These are phyloP conservation scores for Verticillium dahliae DNA, from an alignment of 2,329 filamentous ascomycete genomes.

Conservation along the genomic window DNA sequence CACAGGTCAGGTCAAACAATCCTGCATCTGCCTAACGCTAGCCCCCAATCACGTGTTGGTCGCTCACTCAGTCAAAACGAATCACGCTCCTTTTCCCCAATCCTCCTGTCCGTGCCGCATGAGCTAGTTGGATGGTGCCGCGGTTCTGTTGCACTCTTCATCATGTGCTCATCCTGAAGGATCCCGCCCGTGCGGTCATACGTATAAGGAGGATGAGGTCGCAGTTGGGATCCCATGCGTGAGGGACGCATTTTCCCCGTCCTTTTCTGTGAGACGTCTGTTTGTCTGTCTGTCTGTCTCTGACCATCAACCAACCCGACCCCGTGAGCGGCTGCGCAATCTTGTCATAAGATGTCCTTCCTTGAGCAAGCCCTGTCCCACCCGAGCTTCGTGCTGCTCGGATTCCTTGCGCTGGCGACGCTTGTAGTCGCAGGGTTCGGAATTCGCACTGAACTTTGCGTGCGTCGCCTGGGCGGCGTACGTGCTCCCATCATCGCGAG, in stretches of 20 bases:
- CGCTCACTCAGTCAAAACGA: background rate
- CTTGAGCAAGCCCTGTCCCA: background rate
- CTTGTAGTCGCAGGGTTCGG: background rate
- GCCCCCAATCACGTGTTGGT: background rate
- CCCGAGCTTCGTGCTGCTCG: background rate
- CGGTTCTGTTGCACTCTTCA: background rate
- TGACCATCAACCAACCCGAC: background rate
- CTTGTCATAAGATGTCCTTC: background rate
- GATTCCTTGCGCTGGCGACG: background rate
- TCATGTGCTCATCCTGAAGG: background rate
- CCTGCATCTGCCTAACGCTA: background rate
- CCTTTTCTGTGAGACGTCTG: background rate
- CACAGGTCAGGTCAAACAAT: too few species aligned
- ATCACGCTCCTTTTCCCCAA: background rate
- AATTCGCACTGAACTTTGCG: background rate
- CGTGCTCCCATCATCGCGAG: constrained; percentile 10
- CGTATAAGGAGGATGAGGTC: background rate
- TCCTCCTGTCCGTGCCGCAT: background rate
- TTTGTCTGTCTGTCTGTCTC: background rate
- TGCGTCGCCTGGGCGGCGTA: constrained; percentile 5
- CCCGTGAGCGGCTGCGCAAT: background rate
- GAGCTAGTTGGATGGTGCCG: background rate
- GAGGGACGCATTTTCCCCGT: background rate
- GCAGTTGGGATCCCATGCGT: background rate
- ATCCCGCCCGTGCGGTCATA: background rate